phyloP scores from a whole-genome alignment of 352 stramenopile genomes.

The Phytophthora foliorum region DNA sequence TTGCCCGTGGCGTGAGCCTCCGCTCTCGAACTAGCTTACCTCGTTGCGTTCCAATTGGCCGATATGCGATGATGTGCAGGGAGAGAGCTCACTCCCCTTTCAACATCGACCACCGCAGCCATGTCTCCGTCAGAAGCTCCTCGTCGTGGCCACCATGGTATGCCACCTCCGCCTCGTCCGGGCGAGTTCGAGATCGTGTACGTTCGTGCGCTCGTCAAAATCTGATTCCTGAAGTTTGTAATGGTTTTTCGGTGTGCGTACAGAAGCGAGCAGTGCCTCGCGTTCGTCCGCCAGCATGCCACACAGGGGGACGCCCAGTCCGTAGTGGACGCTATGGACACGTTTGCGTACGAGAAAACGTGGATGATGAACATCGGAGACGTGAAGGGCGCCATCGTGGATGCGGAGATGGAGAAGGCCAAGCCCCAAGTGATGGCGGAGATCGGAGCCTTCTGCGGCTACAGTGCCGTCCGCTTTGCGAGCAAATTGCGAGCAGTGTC shows the following conservation, averaged over 20 bases:
- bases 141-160: conserved; percentile 24
- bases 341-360: conserved; percentile 39
- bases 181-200: conserved; percentile 34
- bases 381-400: conserved; percentile 45
- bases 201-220: not conserved
- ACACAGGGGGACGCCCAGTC: conserved; percentile 35
- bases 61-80: conserved; percentile 14
- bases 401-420: conserved; percentile 38
- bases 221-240: conserved; percentile 34
- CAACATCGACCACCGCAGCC: not conserved
- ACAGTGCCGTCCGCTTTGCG: conserved; percentile 58
- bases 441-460: conserved; percentile 54
- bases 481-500: conserved; percentile 31
- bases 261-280: conserved; percentile 40
- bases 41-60: conserved; percentile 14
- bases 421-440: conserved; percentile 55
- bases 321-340: conserved; percentile 41
- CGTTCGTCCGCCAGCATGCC: conserved; percentile 37
- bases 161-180: conserved; percentile 30
- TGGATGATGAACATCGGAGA: conserved; percentile 56
- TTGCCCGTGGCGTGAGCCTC: not conserved
- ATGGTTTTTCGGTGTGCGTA: conserved; percentile 24
- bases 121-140: conserved; percentile 21
- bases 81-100: conserved; percentile 26
- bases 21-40: conserved; percentile 13